Evolutionary conservation across 1,139 yeast species (phyloP).

Genomic region (Protomyces gravidus): DNA sequence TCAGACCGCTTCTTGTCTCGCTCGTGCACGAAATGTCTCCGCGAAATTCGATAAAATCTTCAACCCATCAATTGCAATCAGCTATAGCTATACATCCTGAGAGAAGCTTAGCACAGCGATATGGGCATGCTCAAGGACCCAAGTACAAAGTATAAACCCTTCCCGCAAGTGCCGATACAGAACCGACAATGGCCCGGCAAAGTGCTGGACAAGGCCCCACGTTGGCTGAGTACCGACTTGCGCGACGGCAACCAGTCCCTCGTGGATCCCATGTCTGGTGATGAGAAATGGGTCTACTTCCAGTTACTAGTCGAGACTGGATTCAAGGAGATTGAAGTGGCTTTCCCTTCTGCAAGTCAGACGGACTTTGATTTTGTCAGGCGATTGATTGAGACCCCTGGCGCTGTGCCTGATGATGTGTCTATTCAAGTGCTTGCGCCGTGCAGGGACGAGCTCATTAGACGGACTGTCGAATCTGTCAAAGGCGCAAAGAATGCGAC

Average conservation of each 20-base stretch:
- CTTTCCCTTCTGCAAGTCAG: slow-evolving; percentile 94
- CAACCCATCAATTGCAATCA: neutral
- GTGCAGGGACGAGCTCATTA: slow-evolving; percentile 82
- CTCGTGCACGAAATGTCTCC: too few species aligned
- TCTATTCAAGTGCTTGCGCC: slow-evolving; percentile 88
- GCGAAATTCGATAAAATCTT: neutral
- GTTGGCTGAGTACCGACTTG: slow-evolving; percentile 94
- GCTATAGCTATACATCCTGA: neutral
- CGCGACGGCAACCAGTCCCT: slow-evolving; percentile 96
- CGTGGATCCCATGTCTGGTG: slow-evolving; percentile 83
- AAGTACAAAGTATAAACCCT: slow-evolving; percentile 66
- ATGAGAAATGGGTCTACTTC: slow-evolving; percentile 83
- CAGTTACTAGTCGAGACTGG: slow-evolving; percentile 82
- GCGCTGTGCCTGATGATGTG: slow-evolving; percentile 68
- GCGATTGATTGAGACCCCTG: slow-evolving; percentile 79
- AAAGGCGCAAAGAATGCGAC: slow-evolving; percentile 88
- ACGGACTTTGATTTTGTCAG: slow-evolving; percentile 94
- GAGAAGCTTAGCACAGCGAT: neutral
- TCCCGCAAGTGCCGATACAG: slow-evolving; percentile 62
- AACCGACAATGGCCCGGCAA: slow-evolving; percentile 85
- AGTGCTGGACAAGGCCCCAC: slow-evolving; percentile 71
- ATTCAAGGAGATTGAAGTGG: slow-evolving; percentile 93
- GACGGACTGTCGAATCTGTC: slow-evolving; percentile 82
- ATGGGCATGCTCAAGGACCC: slow-evolving; percentile 63
- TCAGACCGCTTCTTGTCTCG: neutral